A percentile compares a stretch with the other conserved stretches of the same genome.
Evolutionary conservation across 108 stramenopile species (phyloP).

Genomic region (Skeletonema potamos): DNA sequence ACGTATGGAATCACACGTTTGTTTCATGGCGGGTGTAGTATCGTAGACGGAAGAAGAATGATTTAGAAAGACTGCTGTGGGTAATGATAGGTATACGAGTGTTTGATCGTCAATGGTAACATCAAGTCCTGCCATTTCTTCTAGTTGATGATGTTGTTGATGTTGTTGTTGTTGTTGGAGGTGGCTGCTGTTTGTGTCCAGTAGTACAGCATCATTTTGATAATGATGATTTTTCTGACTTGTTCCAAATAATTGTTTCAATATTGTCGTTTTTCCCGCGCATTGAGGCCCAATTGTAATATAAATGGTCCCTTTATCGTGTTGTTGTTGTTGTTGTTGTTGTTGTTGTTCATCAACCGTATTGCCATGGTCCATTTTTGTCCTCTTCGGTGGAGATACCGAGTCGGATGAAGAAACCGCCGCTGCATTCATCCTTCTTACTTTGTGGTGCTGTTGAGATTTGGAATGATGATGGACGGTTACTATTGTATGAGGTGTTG

Average conservation of each 20-base stretch:
- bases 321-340: constrained; percentile 5
- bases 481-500: too few species aligned
- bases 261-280: constrained; percentile 71
- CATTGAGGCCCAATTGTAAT: constrained; percentile 82
- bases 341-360: not conserved
- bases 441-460: not conserved
- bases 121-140: constrained; percentile 51
- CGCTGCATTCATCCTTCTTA: too few species aligned
- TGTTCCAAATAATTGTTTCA: constrained; percentile 38
- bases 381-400: not conserved
- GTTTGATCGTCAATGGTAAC: constrained; percentile 77
- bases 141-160: too few species aligned
- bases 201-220: not conserved
- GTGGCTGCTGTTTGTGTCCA: not conserved
- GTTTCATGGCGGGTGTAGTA: not conserved
- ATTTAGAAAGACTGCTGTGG: constrained; percentile 45
- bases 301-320: constrained; percentile 60
- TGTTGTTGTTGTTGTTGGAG: not conserved
- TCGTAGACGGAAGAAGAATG: constrained; percentile 44
- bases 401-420: too few species aligned
- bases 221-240: not conserved
- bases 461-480: too few species aligned
- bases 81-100: constrained; percentile 65
- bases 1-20: constrained; percentile 1
- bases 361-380: not conserved